Evolutionary conservation across 2,329 filamentous ascomycete genomes (phyloP), one percentile per base, ranked within the genome.

Genomic region (Ophiostoma sp.): DNA sequence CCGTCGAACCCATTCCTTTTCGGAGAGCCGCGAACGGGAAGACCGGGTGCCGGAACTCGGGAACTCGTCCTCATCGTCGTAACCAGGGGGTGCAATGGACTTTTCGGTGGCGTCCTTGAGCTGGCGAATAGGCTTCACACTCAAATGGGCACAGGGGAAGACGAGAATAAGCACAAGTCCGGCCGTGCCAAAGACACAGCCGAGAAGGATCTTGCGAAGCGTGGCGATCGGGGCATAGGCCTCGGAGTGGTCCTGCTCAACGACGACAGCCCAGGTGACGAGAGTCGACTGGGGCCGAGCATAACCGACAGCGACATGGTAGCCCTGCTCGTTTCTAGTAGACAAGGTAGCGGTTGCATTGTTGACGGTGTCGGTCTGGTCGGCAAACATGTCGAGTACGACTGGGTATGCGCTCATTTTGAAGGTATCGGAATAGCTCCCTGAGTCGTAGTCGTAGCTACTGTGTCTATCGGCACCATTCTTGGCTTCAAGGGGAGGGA

Each of bases 121-220:
- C 71, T 89, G 83, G 66, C 89, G 82, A 72, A 96, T 97, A 0
- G 93, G 93, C 72, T 88, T 81, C 64, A 95, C 92, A 65, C 90
- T 90, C 70, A 90, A 85, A 75, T 97, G 93, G 1, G 93, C 92
- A 49, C 93, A 87, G 0, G 93, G 92, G 49, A 93, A 84, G 2
- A 92, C 83, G 1, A 96, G 76, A 8, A 96, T 71, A 3, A 93
- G 76, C 66, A 96, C 85, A 4, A 89, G 82, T 0, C 89, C 93
- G 12, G 89, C 84, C 0, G 92, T 94, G 0, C 90, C 91, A 75
- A 97, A 96, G 0, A 96, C 90, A 70, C 92, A 96, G 5, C 87
- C 91, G 2, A 97, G 78, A 1, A 97, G 84, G 66, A 97, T 91
- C 64, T 89, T 88, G 27, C 91, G 87, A n/a, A 97, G 81, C 27